Evolutionary conservation across 2,329 filamentous ascomycete species (phyloP).

Genomic region (Grosmannia penicillata): DNA sequence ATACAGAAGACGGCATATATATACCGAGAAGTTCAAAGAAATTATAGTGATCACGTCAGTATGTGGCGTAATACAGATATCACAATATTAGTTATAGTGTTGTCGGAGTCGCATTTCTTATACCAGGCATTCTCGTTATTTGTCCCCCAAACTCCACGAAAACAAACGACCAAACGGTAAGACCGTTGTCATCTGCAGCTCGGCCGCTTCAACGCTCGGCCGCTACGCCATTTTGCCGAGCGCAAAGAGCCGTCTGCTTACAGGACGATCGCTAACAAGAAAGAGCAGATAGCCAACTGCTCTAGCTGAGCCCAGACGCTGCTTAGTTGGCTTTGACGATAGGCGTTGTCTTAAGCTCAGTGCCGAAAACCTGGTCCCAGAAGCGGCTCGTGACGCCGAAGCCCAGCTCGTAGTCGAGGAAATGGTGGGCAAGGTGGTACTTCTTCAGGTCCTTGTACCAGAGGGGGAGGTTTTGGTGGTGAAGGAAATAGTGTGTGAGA

Average conservation of each 20-base stretch:
- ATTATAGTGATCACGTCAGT: no score
- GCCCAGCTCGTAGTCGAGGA: conserved; percentile 93
- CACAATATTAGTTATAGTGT: background rate
- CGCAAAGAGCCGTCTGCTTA: background rate
- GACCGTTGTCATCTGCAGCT: background rate
- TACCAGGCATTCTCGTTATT: background rate
- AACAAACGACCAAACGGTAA: background rate
- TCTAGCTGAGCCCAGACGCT: background rate
- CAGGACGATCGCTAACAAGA: no score
- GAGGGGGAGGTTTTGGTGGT: conserved; percentile 79
- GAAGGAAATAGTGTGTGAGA: conserved; percentile 95
- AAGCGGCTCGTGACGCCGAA: conserved; percentile 94
- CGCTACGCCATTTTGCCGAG: background rate
- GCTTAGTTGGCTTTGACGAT: conserved; percentile 21
- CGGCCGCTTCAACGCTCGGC: background rate
- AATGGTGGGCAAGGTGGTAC: conserved; percentile 93
- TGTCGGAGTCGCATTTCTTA: background rate
- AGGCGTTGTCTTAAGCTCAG: conserved; percentile 42
- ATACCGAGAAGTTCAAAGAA: no score
- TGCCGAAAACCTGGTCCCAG: conserved; percentile 90
- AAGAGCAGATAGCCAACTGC: background rate
- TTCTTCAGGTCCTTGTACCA: conserved; percentile 94
- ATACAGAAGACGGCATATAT: no score
- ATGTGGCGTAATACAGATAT: no score
- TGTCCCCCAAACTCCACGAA: background rate